These are phyloP conservation scores for Coemansia sp. DNA, from an alignment of 192 early-diverging fungal genomes.

Conservation along the genomic window DNA sequence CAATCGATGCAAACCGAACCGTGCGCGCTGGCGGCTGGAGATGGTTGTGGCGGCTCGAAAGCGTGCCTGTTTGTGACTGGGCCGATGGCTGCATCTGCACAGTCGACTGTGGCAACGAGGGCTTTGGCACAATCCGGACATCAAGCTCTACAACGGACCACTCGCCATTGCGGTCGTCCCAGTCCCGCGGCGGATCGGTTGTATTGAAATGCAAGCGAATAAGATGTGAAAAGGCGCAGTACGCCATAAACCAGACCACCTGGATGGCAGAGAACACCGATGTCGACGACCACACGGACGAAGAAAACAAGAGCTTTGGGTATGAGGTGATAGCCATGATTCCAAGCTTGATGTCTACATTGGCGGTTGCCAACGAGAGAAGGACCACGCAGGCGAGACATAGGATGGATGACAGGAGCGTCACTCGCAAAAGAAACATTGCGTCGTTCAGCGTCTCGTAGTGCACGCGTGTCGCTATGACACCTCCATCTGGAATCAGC, in stretches of 20 bases:
- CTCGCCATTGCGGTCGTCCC: slow-evolving; percentile 52
- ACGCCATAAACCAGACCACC: slow-evolving; percentile 49
- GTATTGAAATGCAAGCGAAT: slow-evolving; percentile 47
- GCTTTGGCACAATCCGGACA: slow-evolving; percentile 29
- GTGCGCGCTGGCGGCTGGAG: neutral
- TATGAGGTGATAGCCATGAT: slow-evolving; percentile 37
- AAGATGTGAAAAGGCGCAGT: slow-evolving; percentile 46
- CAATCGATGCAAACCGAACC: neutral
- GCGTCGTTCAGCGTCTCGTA: slow-evolving; percentile 53
- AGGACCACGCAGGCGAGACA: slow-evolving; percentile 34
- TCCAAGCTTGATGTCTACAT: slow-evolving; percentile 42
- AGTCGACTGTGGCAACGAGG: neutral
- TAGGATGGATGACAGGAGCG: slow-evolving; percentile 27
- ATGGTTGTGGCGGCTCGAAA: neutral
- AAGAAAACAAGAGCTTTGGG: slow-evolving; percentile 50
- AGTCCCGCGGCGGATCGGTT: slow-evolving; percentile 49
- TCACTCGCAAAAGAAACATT: slow-evolving; percentile 41
- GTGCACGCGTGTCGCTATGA: slow-evolving; percentile 46
- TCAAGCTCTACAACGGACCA: slow-evolving; percentile 49
- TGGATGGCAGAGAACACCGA: slow-evolving; percentile 50
- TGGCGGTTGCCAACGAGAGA: slow-evolving; percentile 43
- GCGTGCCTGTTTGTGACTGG: slow-evolving; percentile 1
- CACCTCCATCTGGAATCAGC: slow-evolving; percentile 44
- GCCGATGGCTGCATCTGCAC: neutral
- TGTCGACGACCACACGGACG: slow-evolving; percentile 43